phyloP scores from a whole-genome alignment of 345 rosid genomes.

The Euphorbia pulcherrima region DNA sequence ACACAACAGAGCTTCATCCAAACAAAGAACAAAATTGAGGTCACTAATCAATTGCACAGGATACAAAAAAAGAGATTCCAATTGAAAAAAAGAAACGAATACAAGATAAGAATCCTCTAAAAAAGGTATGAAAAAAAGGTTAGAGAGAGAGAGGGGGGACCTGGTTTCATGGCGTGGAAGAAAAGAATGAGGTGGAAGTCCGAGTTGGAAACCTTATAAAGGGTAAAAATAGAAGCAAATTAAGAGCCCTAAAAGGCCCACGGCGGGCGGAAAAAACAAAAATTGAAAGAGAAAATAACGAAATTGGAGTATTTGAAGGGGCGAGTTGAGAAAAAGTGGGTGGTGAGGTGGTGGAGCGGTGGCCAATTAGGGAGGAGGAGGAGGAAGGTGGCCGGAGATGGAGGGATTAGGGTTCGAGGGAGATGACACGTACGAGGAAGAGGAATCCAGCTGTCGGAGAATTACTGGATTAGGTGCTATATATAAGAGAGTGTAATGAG shows the following conservation, averaged over 20 bases:
- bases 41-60: background rate
- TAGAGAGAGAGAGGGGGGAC: constrained; percentile 17
- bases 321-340: background rate
- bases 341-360: constrained; percentile 44
- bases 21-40: background rate
- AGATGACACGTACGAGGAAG: constrained; percentile 56
- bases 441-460: constrained; percentile 64
- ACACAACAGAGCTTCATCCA: background rate
- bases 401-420: constrained; percentile 55
- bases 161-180: constrained; percentile 32
- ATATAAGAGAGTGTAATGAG: constrained; percentile 2
- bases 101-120: background rate
- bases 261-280: background rate
- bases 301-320: background rate
- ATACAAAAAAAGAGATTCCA: constrained; percentile 5
- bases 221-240: constrained; percentile 14
- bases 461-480: constrained; percentile 48
- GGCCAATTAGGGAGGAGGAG: constrained; percentile 24
- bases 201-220: constrained; percentile 34
- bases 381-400: constrained; percentile 6
- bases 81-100: background rate
- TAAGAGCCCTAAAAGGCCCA: constrained; percentile 11
- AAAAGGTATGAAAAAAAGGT: background rate
- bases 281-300: constrained; percentile 1
- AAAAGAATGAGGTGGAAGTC: constrained; percentile 54